These are phyloP conservation scores for Aspergillus chevalieri DNA, from an alignment of 2,329 filamentous ascomycete species.

Conservation along the genomic window DNA sequence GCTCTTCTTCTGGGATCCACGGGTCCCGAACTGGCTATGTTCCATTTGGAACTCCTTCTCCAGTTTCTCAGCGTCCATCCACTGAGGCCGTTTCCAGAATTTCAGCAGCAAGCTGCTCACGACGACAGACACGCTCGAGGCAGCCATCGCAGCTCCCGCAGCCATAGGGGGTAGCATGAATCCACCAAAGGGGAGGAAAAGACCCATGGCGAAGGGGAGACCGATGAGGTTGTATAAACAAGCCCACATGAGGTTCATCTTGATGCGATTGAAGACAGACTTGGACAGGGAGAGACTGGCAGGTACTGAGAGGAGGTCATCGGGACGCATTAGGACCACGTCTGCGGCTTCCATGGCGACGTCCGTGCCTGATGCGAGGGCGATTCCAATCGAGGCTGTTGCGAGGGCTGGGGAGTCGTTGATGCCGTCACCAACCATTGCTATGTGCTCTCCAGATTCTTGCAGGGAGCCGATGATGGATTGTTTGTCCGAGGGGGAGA, in stretches of 20 bases:
- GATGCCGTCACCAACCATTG: constrained; percentile 98
- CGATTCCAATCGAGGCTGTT: constrained; percentile 87
- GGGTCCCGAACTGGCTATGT: constrained; percentile 15
- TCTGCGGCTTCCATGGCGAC: constrained; percentile 97
- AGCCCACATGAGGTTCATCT: constrained; percentile 86
- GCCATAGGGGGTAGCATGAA: constrained; percentile 84
- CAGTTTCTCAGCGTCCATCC: constrained; percentile 71
- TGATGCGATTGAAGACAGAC: constrained; percentile 86
- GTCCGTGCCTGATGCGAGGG: constrained; percentile 85
- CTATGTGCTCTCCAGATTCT: constrained; percentile 67
- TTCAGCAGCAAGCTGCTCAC: constrained; percentile 75
- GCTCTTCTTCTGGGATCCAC: constrained; percentile 14
- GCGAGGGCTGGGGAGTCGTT: constrained; percentile 95
- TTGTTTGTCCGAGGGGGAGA: constrained; percentile 87
- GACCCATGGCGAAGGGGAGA: constrained; percentile 91
- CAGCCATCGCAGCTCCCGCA: constrained; percentile 89
- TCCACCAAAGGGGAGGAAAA: constrained; percentile 84
- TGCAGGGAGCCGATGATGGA: constrained; percentile 74
- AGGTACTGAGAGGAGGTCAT: constrained; percentile 88
- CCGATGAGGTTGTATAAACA: constrained; percentile 89
- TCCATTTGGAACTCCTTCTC: constrained; percentile 49
- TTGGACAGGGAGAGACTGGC: constrained; percentile 74
- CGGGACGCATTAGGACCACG: constrained; percentile 88
- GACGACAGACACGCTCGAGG: constrained; percentile 84
- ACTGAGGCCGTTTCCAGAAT: constrained; percentile 75